Evolutionary conservation across 2,329 filamentous ascomycete species (phyloP).

Genomic region (Fusarium lateritium): DNA sequence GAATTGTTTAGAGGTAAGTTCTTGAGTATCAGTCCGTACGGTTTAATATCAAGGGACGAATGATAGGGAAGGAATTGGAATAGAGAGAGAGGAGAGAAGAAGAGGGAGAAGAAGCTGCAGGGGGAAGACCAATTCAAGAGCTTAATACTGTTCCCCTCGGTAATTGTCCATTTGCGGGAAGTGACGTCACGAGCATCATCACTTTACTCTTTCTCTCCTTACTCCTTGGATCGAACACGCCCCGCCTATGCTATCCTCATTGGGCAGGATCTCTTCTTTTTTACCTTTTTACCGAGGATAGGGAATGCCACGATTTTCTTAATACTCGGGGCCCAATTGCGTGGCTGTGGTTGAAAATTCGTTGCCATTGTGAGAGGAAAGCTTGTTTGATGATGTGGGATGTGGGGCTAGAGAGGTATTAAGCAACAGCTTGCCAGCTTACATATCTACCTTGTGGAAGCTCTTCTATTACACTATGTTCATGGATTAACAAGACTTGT

Average conservation of each 20-base stretch:
- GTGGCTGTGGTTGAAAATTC: slow-evolving; percentile 19
- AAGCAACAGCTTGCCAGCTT: slow-evolving; percentile 1
- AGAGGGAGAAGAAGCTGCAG: not conserved
- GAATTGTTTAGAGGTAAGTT: not conserved
- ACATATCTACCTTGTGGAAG: not conserved
- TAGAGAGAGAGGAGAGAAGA: not conserved
- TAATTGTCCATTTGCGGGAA: slow-evolving; percentile 31
- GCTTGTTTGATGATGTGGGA: slow-evolving; percentile 17
- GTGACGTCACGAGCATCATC: slow-evolving; percentile 46
- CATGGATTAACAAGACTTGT: too few relatives aligned
- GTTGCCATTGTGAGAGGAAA: slow-evolving; percentile 1
- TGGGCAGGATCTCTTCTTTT: slow-evolving; percentile 4
- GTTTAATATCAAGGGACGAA: not conserved
- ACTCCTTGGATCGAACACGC: slow-evolving; percentile 29
- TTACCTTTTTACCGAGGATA: slow-evolving; percentile 25
- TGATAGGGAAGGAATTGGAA: not conserved
- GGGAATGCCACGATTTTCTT: slow-evolving; percentile 13
- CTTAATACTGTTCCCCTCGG: slow-evolving; percentile 33
- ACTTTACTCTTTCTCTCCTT: slow-evolving; percentile 12
- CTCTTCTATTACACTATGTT: not conserved
- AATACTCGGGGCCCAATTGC: slow-evolving; percentile 20
- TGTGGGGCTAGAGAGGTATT: slow-evolving; percentile 10
- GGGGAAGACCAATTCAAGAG: slow-evolving; percentile 16
- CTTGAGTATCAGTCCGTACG: not conserved
- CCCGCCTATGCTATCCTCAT: slow-evolving; percentile 21